Base-by-base conservation (phyloP, 2,329 filamentous ascomycete species). In the Colletotrichum sp. region DNA sequence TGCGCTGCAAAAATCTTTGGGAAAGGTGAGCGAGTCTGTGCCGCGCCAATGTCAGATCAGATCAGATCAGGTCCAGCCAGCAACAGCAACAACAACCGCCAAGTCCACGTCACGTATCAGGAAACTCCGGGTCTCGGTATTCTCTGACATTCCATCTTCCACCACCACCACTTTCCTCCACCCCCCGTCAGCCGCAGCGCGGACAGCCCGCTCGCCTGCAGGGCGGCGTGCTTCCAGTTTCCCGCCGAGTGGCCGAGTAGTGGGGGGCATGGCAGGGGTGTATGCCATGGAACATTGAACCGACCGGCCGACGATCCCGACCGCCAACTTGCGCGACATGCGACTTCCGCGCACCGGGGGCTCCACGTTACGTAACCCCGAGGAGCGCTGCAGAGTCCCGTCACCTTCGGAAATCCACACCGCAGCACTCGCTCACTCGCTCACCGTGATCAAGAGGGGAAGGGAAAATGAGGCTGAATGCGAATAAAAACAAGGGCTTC, bases 1-100 rank as follows among this genome's bases (percentile, higher is more conserved):
- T 44, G 39, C 18, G 18, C 18, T 44, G 39, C 39, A 44, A 6
- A 44, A 44, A n/a, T n/a, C 18, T 44, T 44, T n/a, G 18, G 39
- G 39, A n/a, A 44, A 10, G 39, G 39, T n/a, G 39, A 44, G 18
- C 18, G 18, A 44, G 39, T 44, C 65, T 15, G 65, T 69, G 59
- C 68, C 68, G 68, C 68, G 68, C 68, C 64, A 73, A 76, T 76
- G 73, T 39, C 73, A 60, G 73, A 44, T 71, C 62, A 72, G 62
- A 49, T 73, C 57, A 72, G 62, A 49, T 73, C 55, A 64, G 62
- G 16, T 24, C 34, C 30, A 44, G 39, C 39, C 18, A n/a, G 39
- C 62, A 64, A 44, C 18, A 59, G 7, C 16, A 55, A n/a, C 26
- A 49, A 2, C 52, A 30, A n/a, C 4, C 64, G 39, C 64, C 36